phyloP scores from a whole-genome alignment of 106 monocot genomes.

The Dendrobium nobile region DNA sequence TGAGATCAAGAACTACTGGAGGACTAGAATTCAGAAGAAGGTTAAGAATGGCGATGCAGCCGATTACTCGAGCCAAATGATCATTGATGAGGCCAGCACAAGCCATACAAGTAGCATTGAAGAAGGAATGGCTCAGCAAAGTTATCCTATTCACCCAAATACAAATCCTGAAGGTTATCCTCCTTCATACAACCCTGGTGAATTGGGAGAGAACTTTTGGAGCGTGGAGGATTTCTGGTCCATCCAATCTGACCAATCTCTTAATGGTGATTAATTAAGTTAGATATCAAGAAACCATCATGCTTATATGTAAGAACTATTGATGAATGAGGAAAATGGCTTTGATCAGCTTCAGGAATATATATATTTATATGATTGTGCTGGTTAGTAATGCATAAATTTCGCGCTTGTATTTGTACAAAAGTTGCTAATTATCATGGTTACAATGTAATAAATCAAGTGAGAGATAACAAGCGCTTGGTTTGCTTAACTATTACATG shows the following conservation, averaged over 20 bases:
- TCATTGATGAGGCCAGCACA: slow-evolving; percentile 27
- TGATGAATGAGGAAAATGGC: not conserved
- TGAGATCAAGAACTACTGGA: slow-evolving; percentile 71
- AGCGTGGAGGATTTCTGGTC: slow-evolving; percentile 45
- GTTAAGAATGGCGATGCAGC: slow-evolving; percentile 29
- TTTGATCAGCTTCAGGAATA: not conserved
- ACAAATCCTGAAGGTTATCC: not conserved
- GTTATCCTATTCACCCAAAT: not conserved
- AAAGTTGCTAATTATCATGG: not conserved
- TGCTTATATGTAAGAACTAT: not conserved
- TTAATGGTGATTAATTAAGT: slow-evolving; percentile 12
- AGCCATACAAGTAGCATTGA: slow-evolving; percentile 13
- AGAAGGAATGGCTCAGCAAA: slow-evolving; percentile 2
- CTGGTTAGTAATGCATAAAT: not conserved
- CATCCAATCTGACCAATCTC: slow-evolving; percentile 24
- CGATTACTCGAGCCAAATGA: slow-evolving; percentile 10
- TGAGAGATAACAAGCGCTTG: not conserved
- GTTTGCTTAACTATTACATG: too few relatives aligned
- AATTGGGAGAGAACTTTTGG: slow-evolving; percentile 33
- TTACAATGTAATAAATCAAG: not conserved
- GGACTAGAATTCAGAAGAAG: slow-evolving; percentile 75
- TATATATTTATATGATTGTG: not conserved
- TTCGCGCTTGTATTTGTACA: not conserved
- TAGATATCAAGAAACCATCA: not conserved
- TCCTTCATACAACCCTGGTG: not conserved